Evolutionary conservation across 306 rosid species (phyloP), one percentile per base, ranked within the genome.

Genomic region (Gillenia trifoliata): DNA sequence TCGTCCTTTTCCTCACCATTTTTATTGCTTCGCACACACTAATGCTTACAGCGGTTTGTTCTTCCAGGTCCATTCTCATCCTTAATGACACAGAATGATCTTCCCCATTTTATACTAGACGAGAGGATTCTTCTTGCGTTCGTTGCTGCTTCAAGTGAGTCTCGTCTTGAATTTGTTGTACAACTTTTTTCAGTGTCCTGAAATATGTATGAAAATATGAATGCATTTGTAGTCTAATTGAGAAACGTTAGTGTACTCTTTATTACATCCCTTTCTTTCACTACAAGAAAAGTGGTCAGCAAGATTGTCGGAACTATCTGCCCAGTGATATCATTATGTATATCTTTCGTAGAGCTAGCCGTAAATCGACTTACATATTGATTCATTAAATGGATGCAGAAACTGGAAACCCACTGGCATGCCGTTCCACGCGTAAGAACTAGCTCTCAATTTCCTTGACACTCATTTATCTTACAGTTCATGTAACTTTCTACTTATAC

Each of bases 71-170:
- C 78, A n/a, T 72, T 87, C 59, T 79, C 87, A 62, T 64, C 82
- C 50, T 75, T 83, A 43, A 59, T 87, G 59, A 79, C 81, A 64
- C 55, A 65, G 45, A 88, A 83, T 78, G 89, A 90, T 76, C 78
- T 90, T 22, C 69, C 79, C 79, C 92, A 84, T 25, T 90, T 88
- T 65, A 77, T 88, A 20, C 80, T 83, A 34, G 88, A 85, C 62
- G 98, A 88, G 80, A 88, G 85, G 70, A 87, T 87, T 76, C 80
- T 90, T 72, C 93, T 92, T 40, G 89, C 98, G 68, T 88, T 92
- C 74, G 83, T 90, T 20, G 85, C 94, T 11, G 88, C 92, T 76
- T 85, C 93, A 77, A 88, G 98, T 88, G 87, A 85, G 93, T 59
- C 69, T 84, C 82, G 82, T 23, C 41, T 38, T 38, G 41, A 11